phyloP scores from a whole-genome alignment of 495 filamentous ascomycete genomes.

The Podospora sp. region DNA sequence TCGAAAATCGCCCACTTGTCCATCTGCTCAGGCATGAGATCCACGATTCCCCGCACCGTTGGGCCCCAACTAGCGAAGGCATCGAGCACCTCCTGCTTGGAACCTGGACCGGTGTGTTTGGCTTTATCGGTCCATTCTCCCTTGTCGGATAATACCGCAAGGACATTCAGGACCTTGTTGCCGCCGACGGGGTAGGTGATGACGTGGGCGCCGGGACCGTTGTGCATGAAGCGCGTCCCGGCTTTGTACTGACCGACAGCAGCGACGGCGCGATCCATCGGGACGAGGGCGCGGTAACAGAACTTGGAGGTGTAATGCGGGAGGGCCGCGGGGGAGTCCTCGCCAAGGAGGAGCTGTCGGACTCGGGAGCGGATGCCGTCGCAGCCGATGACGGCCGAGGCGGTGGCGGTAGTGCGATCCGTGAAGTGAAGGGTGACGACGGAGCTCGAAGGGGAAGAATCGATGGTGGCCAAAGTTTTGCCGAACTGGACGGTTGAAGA shows the following conservation, averaged over 20 bases:
- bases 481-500: slow-evolving; percentile 33
- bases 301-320: slow-evolving; percentile 44
- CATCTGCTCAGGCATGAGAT: slow-evolving; percentile 47
- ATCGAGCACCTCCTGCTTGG: slow-evolving; percentile 33
- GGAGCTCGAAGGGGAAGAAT: slow-evolving; percentile 7
- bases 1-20: slow-evolving; percentile 63
- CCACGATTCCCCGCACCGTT: slow-evolving; percentile 40
- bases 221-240: slow-evolving; percentile 46
- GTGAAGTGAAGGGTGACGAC: slow-evolving; percentile 36
- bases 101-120: slow-evolving; percentile 36
- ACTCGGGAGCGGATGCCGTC: slow-evolving; percentile 50
- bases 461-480: slow-evolving; percentile 34
- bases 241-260: slow-evolving; percentile 34
- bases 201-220: slow-evolving; percentile 41
- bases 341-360: slow-evolving; percentile 38
- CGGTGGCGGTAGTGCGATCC: slow-evolving; percentile 37
- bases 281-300: slow-evolving; percentile 47
- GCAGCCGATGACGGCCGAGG: slow-evolving; percentile 48
- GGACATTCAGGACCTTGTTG: slow-evolving; percentile 42
- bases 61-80: slow-evolving; percentile 46
- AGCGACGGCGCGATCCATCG: slow-evolving; percentile 38
- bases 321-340: slow-evolving; percentile 32
- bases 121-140: slow-evolving; percentile 37
- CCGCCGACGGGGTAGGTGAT: slow-evolving; percentile 47
- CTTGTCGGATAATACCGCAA: slow-evolving; percentile 43